Base-by-base conservation (phyloP, 2,329 filamentous ascomycete genomes). In the Didymella keratinophila region DNA sequence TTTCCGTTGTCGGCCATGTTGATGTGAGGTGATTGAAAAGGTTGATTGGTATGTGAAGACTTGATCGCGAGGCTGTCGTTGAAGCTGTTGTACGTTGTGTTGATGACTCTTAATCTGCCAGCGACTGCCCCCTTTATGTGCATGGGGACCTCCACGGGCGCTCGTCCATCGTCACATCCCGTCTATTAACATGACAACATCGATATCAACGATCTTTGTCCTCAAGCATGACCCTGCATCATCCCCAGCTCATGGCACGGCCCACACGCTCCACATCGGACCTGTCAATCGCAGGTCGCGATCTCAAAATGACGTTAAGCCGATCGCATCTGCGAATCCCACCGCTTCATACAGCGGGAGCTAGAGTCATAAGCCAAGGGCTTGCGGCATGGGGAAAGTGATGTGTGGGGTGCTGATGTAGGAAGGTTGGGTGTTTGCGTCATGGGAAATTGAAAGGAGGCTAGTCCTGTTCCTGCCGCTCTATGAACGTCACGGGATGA, bases 1-100 rank as follows among this genome's bases (percentile, higher is more conserved):
- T 82, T 82, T 44, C 76, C 76, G 72, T 82, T 82, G 56, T 63
- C 61, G 47, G 68, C 58, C 64, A 72, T 71, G 23, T 12, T 50
- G 27, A 32, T 50, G 6, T 10, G 3, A 9, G 23, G 14, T 28
- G 21, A 4, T n/a, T 18, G 21, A 28, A 16, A 28, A 25, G 23
- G 7, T 7, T 3, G 4, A 25, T 3, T 25, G 23, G 23, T 25
- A 7, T 25, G 23, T 25, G 23, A 28, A 28, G 8, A 5, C 4
- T 11, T 3, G 23, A 12, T 2, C 39, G 30, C 16, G 10, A 25
- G 25, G 9, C 16, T 30, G 37, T 37, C 16, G 14, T 30, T 8
- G 16, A 36, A 21, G 45, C 28, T 36, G 2, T 28, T 43, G 28
- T 11, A 42, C 23, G n/a, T n/a, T 50, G 21, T 21, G 21, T 30